Evolutionary conservation across 2,329 filamentous ascomycete genomes (phyloP), one percentile per base, ranked within the genome.

Genomic region (Pyrenochaeta sp.): DNA sequence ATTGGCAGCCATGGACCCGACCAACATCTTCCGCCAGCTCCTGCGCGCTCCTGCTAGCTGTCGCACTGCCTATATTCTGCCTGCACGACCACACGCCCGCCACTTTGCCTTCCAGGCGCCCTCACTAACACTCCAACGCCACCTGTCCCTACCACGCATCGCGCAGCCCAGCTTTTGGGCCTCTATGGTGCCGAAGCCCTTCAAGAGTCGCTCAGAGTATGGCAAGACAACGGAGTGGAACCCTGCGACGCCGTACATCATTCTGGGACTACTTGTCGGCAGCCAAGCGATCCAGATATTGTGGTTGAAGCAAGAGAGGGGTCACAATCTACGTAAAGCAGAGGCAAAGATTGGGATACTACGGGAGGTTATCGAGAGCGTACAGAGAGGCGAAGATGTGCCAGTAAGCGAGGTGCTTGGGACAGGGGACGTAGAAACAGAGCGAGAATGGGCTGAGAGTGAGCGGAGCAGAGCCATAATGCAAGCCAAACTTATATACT

Each of bases 211-310:
- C 37, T 32, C 49, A 12, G n/a, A 44, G 20, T 32, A 49, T 14
- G 51, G 65, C n/a, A 51, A 53, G 33, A 17, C 69, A 3, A 69
- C 74, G 60, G 73, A 72, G n/a, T 79, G 77, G 75, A 80, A 81
- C 17, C 83, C 92, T 20, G 83, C 83, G 1, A 83, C 92, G 14
- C 63, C 84, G 54, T 93, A 90, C 77, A 86, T 94, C 53, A 69
- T 85, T 52, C 73, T 87, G 2, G 81, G 90, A 5, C 81, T 92
- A 35, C 83, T 98, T 59, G 94, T 98, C 60, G 96, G 96, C 3
- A 97, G 92, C 57, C 96, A 97, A 82, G 91, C 94, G 12, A 97
- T 99, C 66, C 91, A 97, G 68, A 90, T 95, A 83, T 89, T 99
- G 69, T 83, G 87, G 31, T 75, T 98, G 66, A 89, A 88, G 66